A percentile compares a stretch with the other conserved stretches of the same genome.
phyloP scores from a whole-genome alignment of 306 rosid genomes.

The Dicorynia guianensis region DNA sequence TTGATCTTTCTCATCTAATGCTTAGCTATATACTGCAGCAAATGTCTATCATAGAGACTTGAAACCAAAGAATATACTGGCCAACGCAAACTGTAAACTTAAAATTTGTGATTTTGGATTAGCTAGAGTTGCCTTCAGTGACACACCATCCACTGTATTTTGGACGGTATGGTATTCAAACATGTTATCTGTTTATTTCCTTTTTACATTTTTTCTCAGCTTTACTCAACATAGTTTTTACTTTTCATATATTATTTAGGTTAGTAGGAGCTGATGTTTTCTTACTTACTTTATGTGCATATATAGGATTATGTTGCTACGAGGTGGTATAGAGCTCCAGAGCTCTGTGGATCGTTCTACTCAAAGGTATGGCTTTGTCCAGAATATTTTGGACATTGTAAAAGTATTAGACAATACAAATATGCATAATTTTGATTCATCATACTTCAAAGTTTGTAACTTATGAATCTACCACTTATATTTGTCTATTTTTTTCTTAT shows the following conservation, averaged over 20 bases:
- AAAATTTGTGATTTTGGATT: slow-evolving; percentile 97
- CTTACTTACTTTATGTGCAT: slow-evolving; percentile 19
- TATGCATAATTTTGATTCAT: not conserved
- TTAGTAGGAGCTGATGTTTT: slow-evolving; percentile 23
- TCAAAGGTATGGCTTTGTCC: slow-evolving; percentile 68
- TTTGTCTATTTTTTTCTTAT: not conserved
- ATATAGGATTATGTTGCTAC: slow-evolving; percentile 97
- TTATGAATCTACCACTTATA: not conserved
- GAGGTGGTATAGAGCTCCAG: slow-evolving; percentile 99
- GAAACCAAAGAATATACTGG: slow-evolving; percentile 96
- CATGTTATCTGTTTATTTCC: slow-evolving; percentile 8
- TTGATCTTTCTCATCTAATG: slow-evolving; percentile 28
- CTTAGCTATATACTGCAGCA: slow-evolving; percentile 62
- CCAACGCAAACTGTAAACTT: slow-evolving; percentile 95
- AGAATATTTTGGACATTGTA: slow-evolving; percentile 27
- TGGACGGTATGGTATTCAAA: slow-evolving; percentile 79
- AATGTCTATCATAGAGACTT: slow-evolving; percentile 95
- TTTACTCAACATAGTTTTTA: not conserved
- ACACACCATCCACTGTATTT: slow-evolving; percentile 89
- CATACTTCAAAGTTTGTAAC: not conserved
- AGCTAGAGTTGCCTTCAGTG: slow-evolving; percentile 96
- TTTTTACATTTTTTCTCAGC: not conserved
- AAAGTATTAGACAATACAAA: not conserved
- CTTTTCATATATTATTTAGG: not conserved
- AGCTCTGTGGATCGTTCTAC: slow-evolving; percentile 95